Evolutionary conservation across 768 basidiomycete genomes (phyloP).

Genomic region (Macrolepiota albuminosa): DNA sequence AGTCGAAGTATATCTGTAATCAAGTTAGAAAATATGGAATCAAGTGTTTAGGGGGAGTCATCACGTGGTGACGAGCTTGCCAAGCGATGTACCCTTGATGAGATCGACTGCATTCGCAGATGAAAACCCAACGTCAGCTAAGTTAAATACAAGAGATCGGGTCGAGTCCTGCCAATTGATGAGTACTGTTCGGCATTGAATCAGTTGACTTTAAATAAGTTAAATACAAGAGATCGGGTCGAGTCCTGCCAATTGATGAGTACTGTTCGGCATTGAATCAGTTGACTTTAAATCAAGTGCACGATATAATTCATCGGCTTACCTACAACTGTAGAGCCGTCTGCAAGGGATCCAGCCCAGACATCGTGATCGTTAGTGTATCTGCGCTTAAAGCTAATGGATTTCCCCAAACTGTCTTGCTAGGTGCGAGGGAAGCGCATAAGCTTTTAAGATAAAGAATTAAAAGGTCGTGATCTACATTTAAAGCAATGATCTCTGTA

Average conservation of each 20-base stretch:
- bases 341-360: conserved; percentile 43
- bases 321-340: conserved; percentile 44
- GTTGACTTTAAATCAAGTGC: neutral
- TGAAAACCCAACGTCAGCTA: conserved; percentile 37
- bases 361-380: conserved; percentile 47
- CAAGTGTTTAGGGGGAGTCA: conserved; percentile 6
- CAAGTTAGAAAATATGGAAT: neutral
- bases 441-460: neutral
- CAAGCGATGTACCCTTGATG: conserved; percentile 33
- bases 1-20: conserved; percentile 29
- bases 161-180: conserved; percentile 39
- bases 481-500: conserved; percentile 36
- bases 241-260: conserved; percentile 40
- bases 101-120: conserved; percentile 37
- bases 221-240: conserved; percentile 34
- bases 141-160: conserved; percentile 34
- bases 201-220: conserved; percentile 16
- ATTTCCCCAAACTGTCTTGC: conserved; percentile 44
- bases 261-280: conserved; percentile 21
- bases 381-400: conserved; percentile 40
- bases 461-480: conserved; percentile 20
- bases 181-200: conserved; percentile 25
- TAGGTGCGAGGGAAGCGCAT: conserved; percentile 11
- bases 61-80: conserved; percentile 31
- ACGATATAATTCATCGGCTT: conserved; percentile 6